These are phyloP conservation scores for Metarhizium humberi DNA, from an alignment of 2,329 filamentous ascomycete genomes.

Conservation along the genomic window DNA sequence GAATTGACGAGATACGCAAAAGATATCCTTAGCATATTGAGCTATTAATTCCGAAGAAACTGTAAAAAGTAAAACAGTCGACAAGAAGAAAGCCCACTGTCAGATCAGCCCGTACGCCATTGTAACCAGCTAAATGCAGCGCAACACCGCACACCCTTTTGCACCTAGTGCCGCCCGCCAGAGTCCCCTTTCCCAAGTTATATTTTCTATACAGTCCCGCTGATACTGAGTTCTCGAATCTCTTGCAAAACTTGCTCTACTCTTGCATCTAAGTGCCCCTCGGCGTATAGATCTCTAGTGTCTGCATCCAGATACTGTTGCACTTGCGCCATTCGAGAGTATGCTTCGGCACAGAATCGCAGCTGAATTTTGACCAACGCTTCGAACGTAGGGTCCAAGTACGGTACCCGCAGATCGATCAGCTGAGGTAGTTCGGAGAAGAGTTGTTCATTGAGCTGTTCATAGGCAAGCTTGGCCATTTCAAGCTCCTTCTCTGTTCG, in stretches of 20 bases:
- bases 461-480: conserved; percentile 86
- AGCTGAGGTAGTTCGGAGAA: conserved; percentile 88
- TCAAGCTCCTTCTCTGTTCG: conserved; percentile 94
- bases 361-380: conserved; percentile 98
- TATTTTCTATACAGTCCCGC: conserved; percentile 47
- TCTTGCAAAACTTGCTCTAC: conserved; percentile 96
- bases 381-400: conserved; percentile 94
- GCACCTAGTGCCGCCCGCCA: neutral
- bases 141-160: neutral
- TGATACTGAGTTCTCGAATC: conserved; percentile 93
- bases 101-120: conserved; percentile 1
- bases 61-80: neutral
- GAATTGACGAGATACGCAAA: neutral
- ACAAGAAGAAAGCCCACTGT: neutral
- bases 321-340: conserved; percentile 96
- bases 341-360: conserved; percentile 94
- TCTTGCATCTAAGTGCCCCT: conserved; percentile 79
- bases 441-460: conserved; percentile 94
- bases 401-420: conserved; percentile 93
- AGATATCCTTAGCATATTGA: neutral
- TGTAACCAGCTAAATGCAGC: neutral
- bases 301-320: conserved; percentile 96
- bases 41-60: neutral
- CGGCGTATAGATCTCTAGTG: conserved; percentile 90
- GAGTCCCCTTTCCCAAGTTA: neutral